A percentile compares a stretch with the other conserved stretches of the same genome.
Evolutionary conservation across 1,284 basidiomycete genomes (phyloP).

Genomic region (Leccinum colubrinum): DNA sequence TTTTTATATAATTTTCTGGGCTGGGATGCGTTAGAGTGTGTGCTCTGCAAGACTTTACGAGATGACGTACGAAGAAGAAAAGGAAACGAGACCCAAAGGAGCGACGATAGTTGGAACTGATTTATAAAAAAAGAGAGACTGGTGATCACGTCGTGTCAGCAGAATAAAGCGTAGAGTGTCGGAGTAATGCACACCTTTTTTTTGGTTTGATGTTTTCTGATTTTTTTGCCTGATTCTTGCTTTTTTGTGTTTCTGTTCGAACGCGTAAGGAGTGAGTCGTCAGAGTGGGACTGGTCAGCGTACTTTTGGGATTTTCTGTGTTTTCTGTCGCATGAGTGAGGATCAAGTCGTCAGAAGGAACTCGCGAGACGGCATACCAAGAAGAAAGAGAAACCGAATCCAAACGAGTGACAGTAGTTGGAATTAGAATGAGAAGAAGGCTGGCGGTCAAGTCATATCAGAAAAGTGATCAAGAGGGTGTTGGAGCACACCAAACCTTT

Average conservation of each 20-base stretch:
- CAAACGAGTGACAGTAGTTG: background rate
- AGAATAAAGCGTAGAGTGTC: background rate
- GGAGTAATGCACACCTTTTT: background rate
- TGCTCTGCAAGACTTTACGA: background rate
- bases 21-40: background rate
- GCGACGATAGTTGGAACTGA: background rate
- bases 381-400: background rate
- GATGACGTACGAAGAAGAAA: background rate
- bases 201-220: background rate
- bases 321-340: too few relatives aligned
- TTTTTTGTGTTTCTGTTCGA: too few relatives aligned
- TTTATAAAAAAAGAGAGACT: background rate
- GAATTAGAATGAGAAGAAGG: background rate
- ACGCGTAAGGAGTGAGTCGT: too few relatives aligned
- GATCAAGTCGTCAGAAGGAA: too few relatives aligned
- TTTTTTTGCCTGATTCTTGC: background rate
- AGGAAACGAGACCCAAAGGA: background rate
- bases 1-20: constrained; percentile 9
- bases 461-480: too few relatives aligned
- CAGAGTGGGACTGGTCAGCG: too few relatives aligned
- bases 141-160: background rate
- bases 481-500: background rate
- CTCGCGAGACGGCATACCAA: background rate
- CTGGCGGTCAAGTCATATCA: background rate
- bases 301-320: too few relatives aligned